These are phyloP conservation scores for Plasmopara halstedii DNA, from an alignment of 352 stramenopile genomes.

Conservation along the genomic window DNA sequence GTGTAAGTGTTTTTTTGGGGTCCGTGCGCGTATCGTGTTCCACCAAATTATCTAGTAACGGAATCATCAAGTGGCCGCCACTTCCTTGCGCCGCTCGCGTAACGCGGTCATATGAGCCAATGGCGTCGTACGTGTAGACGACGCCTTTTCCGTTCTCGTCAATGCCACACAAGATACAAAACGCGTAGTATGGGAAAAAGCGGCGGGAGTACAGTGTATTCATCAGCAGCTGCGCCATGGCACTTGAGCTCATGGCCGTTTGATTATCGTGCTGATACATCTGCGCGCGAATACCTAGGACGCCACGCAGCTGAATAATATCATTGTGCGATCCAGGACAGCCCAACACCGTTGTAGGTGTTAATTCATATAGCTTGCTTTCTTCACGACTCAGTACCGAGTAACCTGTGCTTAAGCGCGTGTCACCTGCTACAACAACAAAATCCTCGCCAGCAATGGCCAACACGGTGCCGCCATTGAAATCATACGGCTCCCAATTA, in stretches of 20 bases:
- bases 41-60: conserved; percentile 97
- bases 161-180: conserved; percentile 96
- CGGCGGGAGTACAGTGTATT: conserved; percentile 97
- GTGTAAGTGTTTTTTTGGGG: conserved; percentile 85
- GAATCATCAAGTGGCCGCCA: conserved; percentile 96
- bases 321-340: conserved; percentile 82
- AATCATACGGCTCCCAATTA: conserved; percentile 79
- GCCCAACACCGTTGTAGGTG: conserved; percentile 59
- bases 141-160: conserved; percentile 94
- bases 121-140: conserved; percentile 98
- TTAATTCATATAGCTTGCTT: conserved; percentile 84
- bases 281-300: conserved; percentile 71
- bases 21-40: conserved; percentile 87
- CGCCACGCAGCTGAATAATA: conserved; percentile 76
- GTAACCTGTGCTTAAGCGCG: conserved; percentile 95
- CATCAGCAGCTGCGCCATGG: conserved; percentile 94
- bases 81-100: conserved; percentile 78
- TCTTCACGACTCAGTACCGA: conserved; percentile 94
- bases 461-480: conserved; percentile 82
- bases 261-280: conserved; percentile 95
- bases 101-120: conserved; percentile 86
- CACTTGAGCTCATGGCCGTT: conserved; percentile 87
- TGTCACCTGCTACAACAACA: conserved; percentile 94
- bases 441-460: conserved; percentile 95
- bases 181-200: conserved; percentile 99